These are phyloP conservation scores for Cutaneotrichosporon sp. DNA, from an alignment of 1,284 basidiomycete species.

Conservation along the genomic window DNA sequence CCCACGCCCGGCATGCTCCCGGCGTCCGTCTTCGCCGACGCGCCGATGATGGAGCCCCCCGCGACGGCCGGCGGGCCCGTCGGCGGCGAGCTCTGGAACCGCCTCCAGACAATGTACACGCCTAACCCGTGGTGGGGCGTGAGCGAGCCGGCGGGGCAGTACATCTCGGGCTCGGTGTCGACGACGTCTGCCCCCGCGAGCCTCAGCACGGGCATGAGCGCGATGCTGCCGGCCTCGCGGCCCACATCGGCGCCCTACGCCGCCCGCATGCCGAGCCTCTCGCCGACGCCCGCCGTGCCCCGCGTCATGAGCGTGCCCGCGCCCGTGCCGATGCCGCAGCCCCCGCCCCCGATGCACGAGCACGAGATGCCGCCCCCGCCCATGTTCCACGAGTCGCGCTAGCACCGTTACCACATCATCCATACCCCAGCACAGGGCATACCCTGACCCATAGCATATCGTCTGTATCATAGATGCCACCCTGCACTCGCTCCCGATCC, in stretches of 20 bases:
- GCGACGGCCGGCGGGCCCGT: slow-evolving; percentile 16
- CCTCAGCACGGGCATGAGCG: not conserved
- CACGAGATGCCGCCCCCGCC: not conserved
- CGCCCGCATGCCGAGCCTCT: not conserved
- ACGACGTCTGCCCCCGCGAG: not conserved
- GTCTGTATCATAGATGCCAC: no score
- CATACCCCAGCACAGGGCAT: not conserved
- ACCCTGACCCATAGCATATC: not conserved
- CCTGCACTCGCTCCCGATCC: no score
- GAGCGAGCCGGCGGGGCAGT: not conserved
- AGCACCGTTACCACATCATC: not conserved
- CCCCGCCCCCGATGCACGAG: not conserved
- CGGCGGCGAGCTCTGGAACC: slow-evolving; percentile 40
- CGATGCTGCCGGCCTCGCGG: not conserved
- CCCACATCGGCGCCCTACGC: not conserved
- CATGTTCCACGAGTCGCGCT: not conserved
- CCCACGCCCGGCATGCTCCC: not conserved
- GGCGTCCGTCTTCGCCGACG: not conserved
- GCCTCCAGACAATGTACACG: slow-evolving; percentile 48
- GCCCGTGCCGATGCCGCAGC: no score
- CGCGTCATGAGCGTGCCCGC: not conserved
- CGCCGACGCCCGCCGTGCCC: not conserved
- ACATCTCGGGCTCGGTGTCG: not conserved
- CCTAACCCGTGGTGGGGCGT: slow-evolving; percentile 30
- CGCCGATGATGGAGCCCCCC: slow-evolving; percentile 1